Conservation (phyloP, 1,284 basidiomycete genomes). For the Puccinia polysora region DNA sequence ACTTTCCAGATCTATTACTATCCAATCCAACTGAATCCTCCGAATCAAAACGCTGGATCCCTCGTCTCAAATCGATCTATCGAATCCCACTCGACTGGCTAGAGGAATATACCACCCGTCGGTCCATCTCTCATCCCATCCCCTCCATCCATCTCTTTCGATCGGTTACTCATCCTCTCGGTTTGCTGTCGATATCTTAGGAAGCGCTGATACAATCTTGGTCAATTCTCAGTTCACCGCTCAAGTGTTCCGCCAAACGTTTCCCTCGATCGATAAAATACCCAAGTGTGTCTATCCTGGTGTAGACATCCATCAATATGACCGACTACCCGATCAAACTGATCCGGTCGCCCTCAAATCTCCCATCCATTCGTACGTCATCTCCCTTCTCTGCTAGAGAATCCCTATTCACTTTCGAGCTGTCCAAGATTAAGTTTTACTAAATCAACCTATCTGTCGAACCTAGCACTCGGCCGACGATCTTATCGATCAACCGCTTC, state of each 20-base stretch:
- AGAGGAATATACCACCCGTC: conserved; percentile 84
- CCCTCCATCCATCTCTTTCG: background rate
- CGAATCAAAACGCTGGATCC: conserved; percentile 47
- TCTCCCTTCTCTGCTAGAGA: background rate
- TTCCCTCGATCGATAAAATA: conserved; percentile 44
- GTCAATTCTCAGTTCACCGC: conserved; percentile 89
- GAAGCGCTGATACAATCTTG: conserved; percentile 80
- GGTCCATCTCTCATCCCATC: conserved; percentile 50
- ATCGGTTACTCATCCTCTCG: too few species aligned
- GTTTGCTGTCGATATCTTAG: too few species aligned
- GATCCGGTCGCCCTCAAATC: background rate
- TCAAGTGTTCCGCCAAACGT: conserved; percentile 56
- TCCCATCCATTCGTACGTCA: background rate
- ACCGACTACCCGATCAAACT: conserved; percentile 11
- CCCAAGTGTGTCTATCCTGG: conserved; percentile 85
- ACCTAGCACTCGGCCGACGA: conserved; percentile 65
- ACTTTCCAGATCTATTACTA: conserved; percentile 93
- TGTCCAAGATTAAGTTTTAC: background rate
- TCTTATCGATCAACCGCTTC: conserved; percentile 89
- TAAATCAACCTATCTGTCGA: background rate
- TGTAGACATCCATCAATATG: conserved; percentile 57
- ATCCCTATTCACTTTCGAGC: too few species aligned
- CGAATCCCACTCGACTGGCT: conserved; percentile 81
- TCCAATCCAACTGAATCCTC: conserved; percentile 39
- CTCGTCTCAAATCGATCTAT: conserved; percentile 66